phyloP scores from a whole-genome alignment of 1,284 basidiomycete species.

The Sporisorium exsertum region DNA sequence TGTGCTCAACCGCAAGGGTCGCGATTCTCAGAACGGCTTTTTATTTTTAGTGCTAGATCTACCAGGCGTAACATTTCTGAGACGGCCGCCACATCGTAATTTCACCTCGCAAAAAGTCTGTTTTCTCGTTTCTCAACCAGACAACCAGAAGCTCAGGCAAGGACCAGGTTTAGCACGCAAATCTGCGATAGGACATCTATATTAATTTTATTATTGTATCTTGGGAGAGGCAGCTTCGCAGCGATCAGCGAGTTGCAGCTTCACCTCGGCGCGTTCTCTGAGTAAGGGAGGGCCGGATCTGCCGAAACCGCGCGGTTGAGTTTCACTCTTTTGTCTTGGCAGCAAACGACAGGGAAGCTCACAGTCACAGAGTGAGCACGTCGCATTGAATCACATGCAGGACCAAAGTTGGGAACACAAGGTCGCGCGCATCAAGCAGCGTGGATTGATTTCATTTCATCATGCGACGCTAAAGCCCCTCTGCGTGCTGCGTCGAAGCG shows the following conservation, averaged over 20 bases:
- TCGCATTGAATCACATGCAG: background rate
- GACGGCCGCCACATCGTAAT: too few relatives aligned
- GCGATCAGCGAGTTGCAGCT: slow-evolving; percentile 5
- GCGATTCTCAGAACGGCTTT: background rate
- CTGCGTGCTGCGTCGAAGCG: background rate
- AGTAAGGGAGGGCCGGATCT: slow-evolving; percentile 5
- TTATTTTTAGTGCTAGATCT: background rate
- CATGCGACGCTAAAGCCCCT: background rate
- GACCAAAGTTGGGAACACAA: background rate
- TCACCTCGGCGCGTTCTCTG: background rate
- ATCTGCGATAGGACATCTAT: too few relatives aligned
- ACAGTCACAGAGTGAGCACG: background rate
- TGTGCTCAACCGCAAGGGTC: slow-evolving; percentile 11
- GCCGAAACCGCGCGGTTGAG: slow-evolving; percentile 7
- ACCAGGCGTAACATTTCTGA: too few relatives aligned
- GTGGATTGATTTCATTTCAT: background rate
- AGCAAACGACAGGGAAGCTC: slow-evolving; percentile 4
- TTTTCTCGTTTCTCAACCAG: too few relatives aligned
- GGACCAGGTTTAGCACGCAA: too few relatives aligned
- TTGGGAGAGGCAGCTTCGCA: background rate
- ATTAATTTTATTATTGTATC: too few relatives aligned
- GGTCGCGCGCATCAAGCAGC: background rate
- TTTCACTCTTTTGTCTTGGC: background rate
- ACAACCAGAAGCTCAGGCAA: too few relatives aligned
- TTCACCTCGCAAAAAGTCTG: too few relatives aligned